Conservation (phyloP, 1,139 yeast species). For the Taphrina populina region DNA sequence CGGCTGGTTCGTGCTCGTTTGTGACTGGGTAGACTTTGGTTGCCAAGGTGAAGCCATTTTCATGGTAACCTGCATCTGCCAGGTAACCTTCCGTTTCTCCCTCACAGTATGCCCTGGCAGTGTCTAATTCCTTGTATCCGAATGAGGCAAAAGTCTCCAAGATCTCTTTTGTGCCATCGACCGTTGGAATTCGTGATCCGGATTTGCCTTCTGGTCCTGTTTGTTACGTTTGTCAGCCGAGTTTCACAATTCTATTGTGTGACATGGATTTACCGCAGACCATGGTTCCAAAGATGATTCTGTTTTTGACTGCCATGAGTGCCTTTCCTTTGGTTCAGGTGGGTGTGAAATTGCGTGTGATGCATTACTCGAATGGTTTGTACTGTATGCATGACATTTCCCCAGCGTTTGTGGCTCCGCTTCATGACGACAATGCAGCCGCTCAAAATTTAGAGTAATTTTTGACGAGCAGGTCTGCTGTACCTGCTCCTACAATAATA, state of each 20-base stretch:
- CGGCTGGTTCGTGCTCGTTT: conserved; percentile 37
- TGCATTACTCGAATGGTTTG: too few species aligned
- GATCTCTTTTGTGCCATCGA: conserved; percentile 34
- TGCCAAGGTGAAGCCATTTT: conserved; percentile 38
- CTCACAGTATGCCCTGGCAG: conserved; percentile 41
- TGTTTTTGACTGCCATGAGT: conserved; percentile 12
- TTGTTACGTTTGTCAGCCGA: too few species aligned
- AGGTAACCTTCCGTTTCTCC: conserved; percentile 40
- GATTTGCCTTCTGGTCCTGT: conserved; percentile 33
- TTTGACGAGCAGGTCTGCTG: too few species aligned
- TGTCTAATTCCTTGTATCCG: conserved; percentile 40
- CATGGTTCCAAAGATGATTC: conserved; percentile 33
- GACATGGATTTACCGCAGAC: too few species aligned
- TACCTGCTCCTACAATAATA: too few species aligned
- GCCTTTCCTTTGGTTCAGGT: too few species aligned
- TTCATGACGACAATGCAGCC: too few species aligned
- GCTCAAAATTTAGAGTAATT: too few species aligned
- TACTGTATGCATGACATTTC: too few species aligned
- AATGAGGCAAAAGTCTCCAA: conserved; percentile 35
- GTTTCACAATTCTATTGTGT: too few species aligned
- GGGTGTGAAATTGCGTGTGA: too few species aligned
- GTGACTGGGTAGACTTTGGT: conserved; percentile 41
- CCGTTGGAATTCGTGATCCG: conserved; percentile 35
- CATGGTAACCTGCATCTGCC: conserved; percentile 36
- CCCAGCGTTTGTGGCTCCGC: too few species aligned